Evolutionary conservation across 805 yeast species (phyloP).

Genomic region (Jamesozyma hellenica): DNA sequence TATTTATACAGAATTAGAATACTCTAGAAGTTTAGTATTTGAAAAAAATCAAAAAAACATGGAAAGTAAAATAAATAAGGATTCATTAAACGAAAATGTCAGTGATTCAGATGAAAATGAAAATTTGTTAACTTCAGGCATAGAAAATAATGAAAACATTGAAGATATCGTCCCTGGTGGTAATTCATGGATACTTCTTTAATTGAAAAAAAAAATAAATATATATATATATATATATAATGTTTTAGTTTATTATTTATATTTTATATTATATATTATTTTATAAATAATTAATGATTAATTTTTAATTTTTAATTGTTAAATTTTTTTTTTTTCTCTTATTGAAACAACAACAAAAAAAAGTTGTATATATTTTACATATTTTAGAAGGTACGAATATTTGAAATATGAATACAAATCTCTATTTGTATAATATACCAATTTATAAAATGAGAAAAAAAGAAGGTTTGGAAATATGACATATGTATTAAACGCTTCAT

Average conservation of each 20-base stretch:
- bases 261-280: no score
- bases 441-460: not conserved
- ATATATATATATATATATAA: not conserved
- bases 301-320: no score
- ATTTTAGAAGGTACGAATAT: no score
- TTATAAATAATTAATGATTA: not conserved
- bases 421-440: not conserved
- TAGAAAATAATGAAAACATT: not conserved
- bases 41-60: constrained; percentile 31
- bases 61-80: not conserved
- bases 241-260: not conserved
- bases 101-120: not conserved
- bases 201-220: not conserved
- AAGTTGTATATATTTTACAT: no score
- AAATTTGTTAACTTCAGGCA: not conserved
- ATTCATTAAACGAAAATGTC: not conserved
- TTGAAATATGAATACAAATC: no score
- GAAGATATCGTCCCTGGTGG: not conserved
- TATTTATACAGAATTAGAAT: constrained; percentile 72
- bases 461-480: no score
- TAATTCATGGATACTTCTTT: constrained; percentile 1
- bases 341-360: no score
- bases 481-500: no score
- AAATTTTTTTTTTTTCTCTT: no score
- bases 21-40: constrained; percentile 51